Conservation (phyloP, 805 yeast species). For the Yarrowia hollandica region DNA sequence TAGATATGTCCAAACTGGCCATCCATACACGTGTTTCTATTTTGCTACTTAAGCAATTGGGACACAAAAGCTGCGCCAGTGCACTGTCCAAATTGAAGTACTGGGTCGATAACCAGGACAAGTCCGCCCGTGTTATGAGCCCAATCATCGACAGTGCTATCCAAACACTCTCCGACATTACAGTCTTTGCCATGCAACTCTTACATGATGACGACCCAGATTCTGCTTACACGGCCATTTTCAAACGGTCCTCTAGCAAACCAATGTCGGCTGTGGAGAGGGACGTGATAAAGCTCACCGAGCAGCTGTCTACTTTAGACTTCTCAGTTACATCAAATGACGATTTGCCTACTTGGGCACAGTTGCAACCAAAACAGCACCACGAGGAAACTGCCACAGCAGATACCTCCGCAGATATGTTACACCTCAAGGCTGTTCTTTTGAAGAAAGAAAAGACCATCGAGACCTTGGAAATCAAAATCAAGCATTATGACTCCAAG, state of each 20-base stretch:
- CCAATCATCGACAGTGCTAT: not conserved
- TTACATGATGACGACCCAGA: conserved; percentile 2
- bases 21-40: not conserved
- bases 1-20: not conserved
- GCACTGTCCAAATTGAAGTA: conserved; percentile 4
- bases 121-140: not conserved
- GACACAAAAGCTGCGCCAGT: conserved; percentile 4
- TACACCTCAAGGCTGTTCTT: conserved; percentile 12
- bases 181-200: not conserved
- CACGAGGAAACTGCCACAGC: not conserved
- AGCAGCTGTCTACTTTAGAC: conserved; percentile 1
- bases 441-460: conserved; percentile 16
- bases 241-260: not conserved
- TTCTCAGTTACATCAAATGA: not conserved
- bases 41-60: not conserved
- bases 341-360: conserved; percentile 24
- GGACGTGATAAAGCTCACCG: not conserved
- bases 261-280: conserved; percentile 14
- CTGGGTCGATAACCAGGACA: conserved; percentile 16
- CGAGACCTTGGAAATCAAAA: conserved; percentile 22
- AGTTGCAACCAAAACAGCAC: conserved; percentile 1
- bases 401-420: not conserved
- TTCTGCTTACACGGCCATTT: not conserved
- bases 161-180: not conserved
- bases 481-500: conserved; percentile 18